Evolutionary conservation across 73 alveolate species (phyloP).

Genomic region (Blepharisma stoltei): DNA sequence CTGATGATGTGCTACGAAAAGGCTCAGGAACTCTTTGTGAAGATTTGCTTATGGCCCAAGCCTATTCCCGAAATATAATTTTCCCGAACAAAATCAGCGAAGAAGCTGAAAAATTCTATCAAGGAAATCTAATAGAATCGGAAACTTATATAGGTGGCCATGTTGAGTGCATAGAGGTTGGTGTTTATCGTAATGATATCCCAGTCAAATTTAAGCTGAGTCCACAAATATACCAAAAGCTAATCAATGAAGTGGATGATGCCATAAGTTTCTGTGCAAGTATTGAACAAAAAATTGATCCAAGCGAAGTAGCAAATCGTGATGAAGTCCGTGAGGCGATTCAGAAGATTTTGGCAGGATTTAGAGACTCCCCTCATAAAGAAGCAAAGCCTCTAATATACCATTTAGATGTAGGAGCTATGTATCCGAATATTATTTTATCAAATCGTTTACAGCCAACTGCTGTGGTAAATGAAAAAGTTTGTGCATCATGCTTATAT

Average conservation of each 20-base stretch:
- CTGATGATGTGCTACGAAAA: constrained; percentile 99
- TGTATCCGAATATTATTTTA: constrained; percentile 99
- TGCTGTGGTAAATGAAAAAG: constrained; percentile 91
- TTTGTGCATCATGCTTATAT: constrained; percentile 92
- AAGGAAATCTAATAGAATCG: constrained; percentile 93
- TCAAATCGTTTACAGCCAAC: constrained; percentile 99
- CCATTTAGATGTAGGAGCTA: constrained; percentile 99
- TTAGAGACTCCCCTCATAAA: constrained; percentile 37
- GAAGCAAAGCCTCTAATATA: constrained; percentile 95
- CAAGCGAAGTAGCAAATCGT: constrained; percentile 20
- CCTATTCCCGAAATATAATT: constrained; percentile 92
- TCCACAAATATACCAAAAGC: constrained; percentile 67
- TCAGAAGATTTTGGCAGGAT: constrained; percentile 31
- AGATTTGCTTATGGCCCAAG: constrained; percentile 93
- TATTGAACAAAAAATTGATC: constrained; percentile 39
- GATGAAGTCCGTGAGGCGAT: constrained; percentile 6
- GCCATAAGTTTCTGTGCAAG: constrained; percentile 51
- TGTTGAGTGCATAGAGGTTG: constrained; percentile 98
- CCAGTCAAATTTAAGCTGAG: constrained; percentile 90
- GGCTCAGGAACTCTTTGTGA: constrained; percentile 99
- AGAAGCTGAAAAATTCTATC: constrained; percentile 84
- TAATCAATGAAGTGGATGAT: constrained; percentile 73
- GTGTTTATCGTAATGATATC: constrained; percentile 97
- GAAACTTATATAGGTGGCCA: constrained; percentile 99
- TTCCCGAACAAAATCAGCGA: constrained; percentile 95